Conservation (phyloP, 2,329 filamentous ascomycete species). For the Leptographium galeiforme region DNA sequence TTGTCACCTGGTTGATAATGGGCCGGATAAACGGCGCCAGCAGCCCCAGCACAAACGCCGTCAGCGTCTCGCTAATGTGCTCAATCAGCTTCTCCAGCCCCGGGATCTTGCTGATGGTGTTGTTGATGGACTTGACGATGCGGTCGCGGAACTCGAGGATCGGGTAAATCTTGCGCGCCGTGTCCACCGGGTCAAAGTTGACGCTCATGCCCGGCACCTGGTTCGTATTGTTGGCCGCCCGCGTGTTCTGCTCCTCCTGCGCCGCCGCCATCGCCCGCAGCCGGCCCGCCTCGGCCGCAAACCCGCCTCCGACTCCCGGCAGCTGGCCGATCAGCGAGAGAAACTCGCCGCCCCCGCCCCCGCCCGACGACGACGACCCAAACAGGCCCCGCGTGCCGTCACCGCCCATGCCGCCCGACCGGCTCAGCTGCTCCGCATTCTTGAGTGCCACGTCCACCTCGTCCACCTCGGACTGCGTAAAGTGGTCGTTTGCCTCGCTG, state of each 20-base stretch:
- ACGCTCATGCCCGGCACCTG: conserved; percentile 62
- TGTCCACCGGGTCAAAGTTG: conserved; percentile 65
- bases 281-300: conserved; percentile 51
- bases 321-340: conserved; percentile 63
- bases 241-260: conserved; percentile 46
- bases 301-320: conserved; percentile 52
- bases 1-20: conserved; percentile 76
- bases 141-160: conserved; percentile 90
- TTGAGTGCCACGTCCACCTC: conserved; percentile 65
- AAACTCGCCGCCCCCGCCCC: conserved; percentile 38
- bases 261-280: conserved; percentile 48
- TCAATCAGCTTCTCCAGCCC: conserved; percentile 84
- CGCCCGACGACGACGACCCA: conserved; percentile 13
- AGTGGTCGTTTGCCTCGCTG: conserved; percentile 64
- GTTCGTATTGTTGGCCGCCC: conserved; percentile 33
- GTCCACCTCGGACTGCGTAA: conserved; percentile 73
- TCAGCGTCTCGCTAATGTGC: conserved; percentile 84
- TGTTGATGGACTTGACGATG: conserved; percentile 76
- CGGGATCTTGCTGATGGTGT: conserved; percentile 80
- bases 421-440: conserved; percentile 44
- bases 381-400: conserved; percentile 20
- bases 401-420: conserved; percentile 13
- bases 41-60: conserved; percentile 80
- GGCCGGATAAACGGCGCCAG: conserved; percentile 85
- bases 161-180: conserved; percentile 75